These are phyloP conservation scores for Neofusicoccum parvum DNA, from an alignment of 2,329 filamentous ascomycete species.

Conservation along the genomic window DNA sequence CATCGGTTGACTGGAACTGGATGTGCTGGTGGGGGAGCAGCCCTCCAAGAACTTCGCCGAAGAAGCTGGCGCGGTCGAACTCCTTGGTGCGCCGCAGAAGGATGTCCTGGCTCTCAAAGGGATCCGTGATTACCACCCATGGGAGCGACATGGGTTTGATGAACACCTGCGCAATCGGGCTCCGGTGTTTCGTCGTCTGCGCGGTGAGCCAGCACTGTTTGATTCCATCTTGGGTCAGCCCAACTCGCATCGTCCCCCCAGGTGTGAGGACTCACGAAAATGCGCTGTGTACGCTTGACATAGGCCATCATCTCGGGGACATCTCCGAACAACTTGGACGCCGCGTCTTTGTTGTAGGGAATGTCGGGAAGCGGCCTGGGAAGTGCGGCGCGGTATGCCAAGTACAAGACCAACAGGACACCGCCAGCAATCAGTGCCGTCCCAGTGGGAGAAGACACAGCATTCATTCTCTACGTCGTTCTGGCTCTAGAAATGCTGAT, in stretches of 20 bases:
- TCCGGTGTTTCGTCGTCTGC: constrained; percentile 31
- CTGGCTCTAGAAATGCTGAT: not conserved
- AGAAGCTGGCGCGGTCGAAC: constrained; percentile 47
- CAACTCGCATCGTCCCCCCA: not conserved
- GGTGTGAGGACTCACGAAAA: constrained; percentile 18
- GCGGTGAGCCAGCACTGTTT: constrained; percentile 33
- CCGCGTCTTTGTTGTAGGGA: constrained; percentile 46
- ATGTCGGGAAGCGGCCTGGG: constrained; percentile 51
- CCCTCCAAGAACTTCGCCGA: constrained; percentile 35
- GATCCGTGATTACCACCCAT: constrained; percentile 49
- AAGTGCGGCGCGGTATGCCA: constrained; percentile 30
- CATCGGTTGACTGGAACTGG: constrained; percentile 33
- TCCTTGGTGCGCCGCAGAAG: constrained; percentile 47
- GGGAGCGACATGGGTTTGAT: constrained; percentile 47
- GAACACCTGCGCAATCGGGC: constrained; percentile 53
- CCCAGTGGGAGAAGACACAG: not conserved
- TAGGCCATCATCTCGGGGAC: constrained; percentile 44
- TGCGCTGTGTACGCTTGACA: constrained; percentile 34
- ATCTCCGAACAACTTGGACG: constrained; percentile 46
- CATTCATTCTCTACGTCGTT: not conserved
- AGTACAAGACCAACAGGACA: constrained; percentile 22
- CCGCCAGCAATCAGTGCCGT: not conserved
- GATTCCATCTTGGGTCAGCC: constrained; percentile 2
- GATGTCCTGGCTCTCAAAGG: constrained; percentile 48
- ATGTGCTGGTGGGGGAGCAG: constrained; percentile 40